Evolutionary conservation across 2,329 filamentous ascomycete species (phyloP).

Genomic region (Colletotrichum horii): DNA sequence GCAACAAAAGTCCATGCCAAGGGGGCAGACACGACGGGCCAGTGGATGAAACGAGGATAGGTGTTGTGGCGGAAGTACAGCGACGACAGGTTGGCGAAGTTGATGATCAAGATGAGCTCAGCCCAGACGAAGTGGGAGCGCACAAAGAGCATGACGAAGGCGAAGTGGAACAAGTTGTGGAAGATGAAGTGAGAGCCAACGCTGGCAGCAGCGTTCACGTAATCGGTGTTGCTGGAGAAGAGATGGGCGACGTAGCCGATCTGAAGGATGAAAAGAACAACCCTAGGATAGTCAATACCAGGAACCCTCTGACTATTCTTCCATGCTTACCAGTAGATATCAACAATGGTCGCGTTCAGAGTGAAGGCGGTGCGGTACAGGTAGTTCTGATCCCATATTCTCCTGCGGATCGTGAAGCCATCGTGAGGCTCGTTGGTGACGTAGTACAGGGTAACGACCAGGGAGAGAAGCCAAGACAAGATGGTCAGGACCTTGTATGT

Average conservation of each 20-base stretch:
- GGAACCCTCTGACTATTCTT: neutral
- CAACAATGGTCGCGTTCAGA: slow-evolving; percentile 67
- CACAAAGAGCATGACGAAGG: slow-evolving; percentile 84
- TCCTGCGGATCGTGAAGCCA: slow-evolving; percentile 61
- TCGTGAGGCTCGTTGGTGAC: slow-evolving; percentile 68
- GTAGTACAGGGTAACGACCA: slow-evolving; percentile 79
- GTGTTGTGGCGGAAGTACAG: slow-evolving; percentile 82
- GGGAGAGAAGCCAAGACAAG: slow-evolving; percentile 75
- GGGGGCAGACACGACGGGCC: slow-evolving; percentile 76
- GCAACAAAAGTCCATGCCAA: slow-evolving; percentile 87
- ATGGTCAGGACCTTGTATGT: slow-evolving; percentile 79
- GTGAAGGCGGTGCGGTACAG: slow-evolving; percentile 74
- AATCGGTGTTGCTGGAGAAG: slow-evolving; percentile 69
- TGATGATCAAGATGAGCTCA: slow-evolving; percentile 77
- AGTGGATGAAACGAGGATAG: slow-evolving; percentile 77
- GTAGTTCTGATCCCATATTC: slow-evolving; percentile 78
- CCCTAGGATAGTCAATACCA: slow-evolving; percentile 47
- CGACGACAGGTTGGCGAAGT: slow-evolving; percentile 80
- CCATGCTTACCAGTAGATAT: slow-evolving; percentile 74
- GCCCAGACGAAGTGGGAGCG: slow-evolving; percentile 76
- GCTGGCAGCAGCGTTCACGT: slow-evolving; percentile 73
- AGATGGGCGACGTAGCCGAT: slow-evolving; percentile 77
- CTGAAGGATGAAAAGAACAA: slow-evolving; percentile 77
- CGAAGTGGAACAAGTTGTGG: slow-evolving; percentile 83
- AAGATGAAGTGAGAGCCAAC: slow-evolving; percentile 85